Conservation (phyloP, 2,329 filamentous ascomycete species). For the Neocucurbitaria cava region DNA sequence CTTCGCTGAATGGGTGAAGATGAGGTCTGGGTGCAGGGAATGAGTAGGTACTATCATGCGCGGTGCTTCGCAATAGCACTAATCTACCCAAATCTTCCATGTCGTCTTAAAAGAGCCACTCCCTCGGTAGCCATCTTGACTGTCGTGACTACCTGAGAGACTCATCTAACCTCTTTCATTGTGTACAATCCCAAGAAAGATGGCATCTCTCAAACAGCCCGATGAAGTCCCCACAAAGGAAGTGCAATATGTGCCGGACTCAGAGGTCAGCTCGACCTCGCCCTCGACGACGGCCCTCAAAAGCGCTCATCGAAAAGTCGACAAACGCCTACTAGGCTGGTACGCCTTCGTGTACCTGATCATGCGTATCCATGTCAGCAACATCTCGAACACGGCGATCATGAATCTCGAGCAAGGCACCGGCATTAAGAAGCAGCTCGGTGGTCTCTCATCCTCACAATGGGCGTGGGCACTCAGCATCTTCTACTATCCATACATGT, state of each 20-base stretch:
- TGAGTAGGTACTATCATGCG: not conserved
- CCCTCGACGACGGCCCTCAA: constrained; percentile 15
- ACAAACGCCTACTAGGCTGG: constrained; percentile 38
- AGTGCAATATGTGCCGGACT: constrained; percentile 6
- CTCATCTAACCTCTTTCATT: not conserved
- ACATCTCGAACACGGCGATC: constrained; percentile 46
- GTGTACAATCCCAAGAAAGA: constrained; percentile 1
- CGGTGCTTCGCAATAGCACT: not conserved
- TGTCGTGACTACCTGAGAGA: not conserved
- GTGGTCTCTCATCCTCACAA: constrained; percentile 36
- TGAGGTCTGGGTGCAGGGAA: not conserved
- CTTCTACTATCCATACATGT: constrained; percentile 47
- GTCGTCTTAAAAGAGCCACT: not conserved
- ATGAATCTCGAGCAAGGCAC: constrained; percentile 44
- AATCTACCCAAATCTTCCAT: not conserved
- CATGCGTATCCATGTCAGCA: constrained; percentile 41
- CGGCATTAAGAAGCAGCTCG: constrained; percentile 43
- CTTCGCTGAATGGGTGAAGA: not conserved
- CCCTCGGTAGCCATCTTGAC: not conserved
- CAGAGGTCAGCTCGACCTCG: constrained; percentile 11
- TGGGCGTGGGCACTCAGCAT: constrained; percentile 44
- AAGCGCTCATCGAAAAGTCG: constrained; percentile 39
- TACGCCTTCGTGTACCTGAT: constrained; percentile 43
- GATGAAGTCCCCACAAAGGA: constrained; percentile 13
- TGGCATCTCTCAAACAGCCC: constrained; percentile 5